A percentile compares a stretch with the other conserved stretches of the same genome.
These are phyloP conservation scores for Neurospora sp. DNA, from an alignment of 495 filamentous ascomycete species.

Conservation along the genomic window DNA sequence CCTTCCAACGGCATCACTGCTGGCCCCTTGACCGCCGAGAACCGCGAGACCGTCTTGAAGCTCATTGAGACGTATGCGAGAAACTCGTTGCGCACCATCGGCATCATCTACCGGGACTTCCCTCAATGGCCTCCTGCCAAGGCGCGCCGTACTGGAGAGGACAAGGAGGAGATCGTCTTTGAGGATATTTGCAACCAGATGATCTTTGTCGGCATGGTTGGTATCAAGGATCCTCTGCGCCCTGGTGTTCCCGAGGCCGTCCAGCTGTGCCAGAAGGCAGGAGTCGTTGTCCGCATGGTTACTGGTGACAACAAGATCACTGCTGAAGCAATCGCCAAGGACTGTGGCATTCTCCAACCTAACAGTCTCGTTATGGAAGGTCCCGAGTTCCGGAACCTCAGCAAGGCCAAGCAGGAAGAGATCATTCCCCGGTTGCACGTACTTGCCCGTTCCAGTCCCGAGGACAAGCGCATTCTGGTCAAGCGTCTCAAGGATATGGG, in stretches of 20 bases:
- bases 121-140: constrained; percentile 75
- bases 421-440: constrained; percentile 70
- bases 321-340: constrained; percentile 68
- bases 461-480: constrained; percentile 78
- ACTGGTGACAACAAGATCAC: constrained; percentile 80
- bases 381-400: constrained; percentile 69
- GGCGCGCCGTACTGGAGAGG: constrained; percentile 54
- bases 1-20: constrained; percentile 51
- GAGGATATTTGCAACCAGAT: constrained; percentile 64
- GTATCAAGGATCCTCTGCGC: constrained; percentile 82
- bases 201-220: constrained; percentile 68
- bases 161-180: constrained; percentile 61
- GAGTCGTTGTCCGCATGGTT: constrained; percentile 83
- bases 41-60: constrained; percentile 47
- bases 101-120: constrained; percentile 78
- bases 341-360: constrained; percentile 75
- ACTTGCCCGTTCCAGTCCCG: constrained; percentile 75
- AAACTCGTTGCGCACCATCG: constrained; percentile 79
- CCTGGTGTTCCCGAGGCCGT: constrained; percentile 72
- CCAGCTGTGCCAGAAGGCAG: constrained; percentile 59
- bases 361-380: constrained; percentile 74
- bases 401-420: constrained; percentile 57
- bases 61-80: constrained; percentile 70
- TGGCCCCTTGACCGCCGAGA: constrained; percentile 44
- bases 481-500: constrained; percentile 61